phyloP scores from a whole-genome alignment of 2,329 filamentous ascomycete species.

The Cladophialophora yegresii region DNA sequence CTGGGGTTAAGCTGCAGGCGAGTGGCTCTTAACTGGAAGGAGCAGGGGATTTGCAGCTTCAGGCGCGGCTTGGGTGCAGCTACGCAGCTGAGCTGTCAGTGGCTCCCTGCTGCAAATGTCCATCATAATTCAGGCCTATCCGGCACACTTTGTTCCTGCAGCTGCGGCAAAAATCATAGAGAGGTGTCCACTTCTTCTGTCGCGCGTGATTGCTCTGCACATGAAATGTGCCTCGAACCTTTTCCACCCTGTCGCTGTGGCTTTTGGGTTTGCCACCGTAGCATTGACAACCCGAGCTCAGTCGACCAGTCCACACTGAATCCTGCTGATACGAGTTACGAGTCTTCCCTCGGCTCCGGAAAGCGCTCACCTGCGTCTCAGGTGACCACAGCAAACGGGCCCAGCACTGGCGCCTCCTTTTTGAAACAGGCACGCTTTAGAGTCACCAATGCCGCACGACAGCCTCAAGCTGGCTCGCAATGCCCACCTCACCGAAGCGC shows the following conservation, averaged over 20 bases:
- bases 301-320: background rate
- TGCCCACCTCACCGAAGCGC: background rate
- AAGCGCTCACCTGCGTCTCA: slow-evolving; percentile 21
- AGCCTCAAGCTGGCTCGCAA: slow-evolving; percentile 10
- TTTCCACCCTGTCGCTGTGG: slow-evolving; percentile 7
- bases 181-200: background rate
- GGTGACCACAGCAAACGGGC: slow-evolving; percentile 23
- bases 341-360: background rate
- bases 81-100: background rate
- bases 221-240: slow-evolving; percentile 5
- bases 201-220: background rate
- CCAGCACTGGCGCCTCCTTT: slow-evolving; percentile 10
- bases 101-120: background rate
- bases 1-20: background rate
- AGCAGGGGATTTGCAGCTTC: background rate
- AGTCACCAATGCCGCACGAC: slow-evolving; percentile 1
- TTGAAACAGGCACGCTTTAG: slow-evolving; percentile 20
- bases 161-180: slow-evolving; percentile 3
- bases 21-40: background rate
- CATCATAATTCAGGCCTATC: slow-evolving; percentile 14
- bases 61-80: slow-evolving; percentile 2
- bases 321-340: slow-evolving; percentile 11
- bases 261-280: slow-evolving; percentile 20
- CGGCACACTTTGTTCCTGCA: slow-evolving; percentile 20
- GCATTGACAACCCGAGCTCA: slow-evolving; percentile 8